These are phyloP conservation scores for Abelmoschus esculentus DNA, from an alignment of 345 rosid species.

Conservation along the genomic window DNA sequence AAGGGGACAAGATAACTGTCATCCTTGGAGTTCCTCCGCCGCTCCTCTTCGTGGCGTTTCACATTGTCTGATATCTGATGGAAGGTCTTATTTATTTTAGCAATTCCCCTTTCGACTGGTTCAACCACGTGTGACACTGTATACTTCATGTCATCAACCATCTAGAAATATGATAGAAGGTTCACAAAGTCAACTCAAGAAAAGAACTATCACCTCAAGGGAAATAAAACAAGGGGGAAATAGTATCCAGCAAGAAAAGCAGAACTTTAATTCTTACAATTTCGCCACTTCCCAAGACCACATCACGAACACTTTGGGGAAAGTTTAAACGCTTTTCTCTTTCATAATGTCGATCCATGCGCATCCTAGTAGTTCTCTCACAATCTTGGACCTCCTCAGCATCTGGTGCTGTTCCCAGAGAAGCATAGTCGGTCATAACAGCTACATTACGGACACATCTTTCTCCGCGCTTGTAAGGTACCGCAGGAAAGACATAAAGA, in stretches of 20 bases:
- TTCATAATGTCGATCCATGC: constrained; percentile 55
- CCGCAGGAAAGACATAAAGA: constrained; percentile 87
- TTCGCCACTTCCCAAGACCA: constrained; percentile 91
- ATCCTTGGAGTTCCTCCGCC: constrained; percentile 60
- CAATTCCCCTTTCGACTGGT: constrained; percentile 95
- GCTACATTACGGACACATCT: constrained; percentile 98
- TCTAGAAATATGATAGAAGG: constrained; percentile 33
- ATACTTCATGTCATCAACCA: constrained; percentile 96
- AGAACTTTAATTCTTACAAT: constrained; percentile 47
- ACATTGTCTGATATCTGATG: constrained; percentile 87
- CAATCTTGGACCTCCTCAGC: constrained; percentile 89
- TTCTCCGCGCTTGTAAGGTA: constrained; percentile 94
- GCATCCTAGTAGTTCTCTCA: constrained; percentile 60
- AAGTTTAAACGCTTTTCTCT: constrained; percentile 73
- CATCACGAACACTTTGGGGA: constrained; percentile 95
- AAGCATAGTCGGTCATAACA: constrained; percentile 89
- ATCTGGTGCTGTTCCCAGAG: constrained; percentile 80
- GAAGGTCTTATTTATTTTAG: constrained; percentile 74
- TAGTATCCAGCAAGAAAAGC: neutral
- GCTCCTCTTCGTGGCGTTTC: constrained; percentile 58
- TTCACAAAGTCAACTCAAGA: neutral
- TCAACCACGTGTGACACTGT: constrained; percentile 96
- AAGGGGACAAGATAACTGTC: constrained; percentile 79
- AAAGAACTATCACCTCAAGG: neutral
- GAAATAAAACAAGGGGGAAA: constrained; percentile 1